These are phyloP conservation scores for Blastocystis sp. DNA, from an alignment of 352 stramenopile species.

Conservation along the genomic window DNA sequence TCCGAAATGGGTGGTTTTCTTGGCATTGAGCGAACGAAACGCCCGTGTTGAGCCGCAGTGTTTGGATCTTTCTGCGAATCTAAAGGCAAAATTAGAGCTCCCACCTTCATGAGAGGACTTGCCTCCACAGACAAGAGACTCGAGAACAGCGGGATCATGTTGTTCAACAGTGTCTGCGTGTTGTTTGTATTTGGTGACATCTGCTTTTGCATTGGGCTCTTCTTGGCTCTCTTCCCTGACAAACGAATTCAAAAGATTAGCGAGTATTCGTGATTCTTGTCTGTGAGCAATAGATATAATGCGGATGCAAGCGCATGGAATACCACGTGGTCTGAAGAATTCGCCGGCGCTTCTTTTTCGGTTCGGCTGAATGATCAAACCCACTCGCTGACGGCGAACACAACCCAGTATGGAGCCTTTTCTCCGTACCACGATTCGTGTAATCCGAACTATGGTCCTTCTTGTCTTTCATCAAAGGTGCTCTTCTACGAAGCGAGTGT, in stretches of 20 bases:
- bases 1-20: neutral
- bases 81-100: no score
- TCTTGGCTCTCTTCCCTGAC: conserved; percentile 1
- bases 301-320: conserved; percentile 31
- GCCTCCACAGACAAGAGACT: neutral
- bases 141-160: neutral
- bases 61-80: no score
- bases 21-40: no score
- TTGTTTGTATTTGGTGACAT: conserved; percentile 41
- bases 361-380: neutral
- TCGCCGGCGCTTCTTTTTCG: neutral
- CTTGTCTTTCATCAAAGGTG: conserved; percentile 6
- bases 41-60: no score
- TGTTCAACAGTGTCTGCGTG: neutral
- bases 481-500: neutral
- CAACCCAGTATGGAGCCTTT: conserved; percentile 29
- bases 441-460: conserved; percentile 10
- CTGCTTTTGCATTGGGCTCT: neutral
- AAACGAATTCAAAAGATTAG: conserved; percentile 3
- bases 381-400: neutral
- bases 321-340: neutral
- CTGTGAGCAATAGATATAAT: conserved; percentile 46
- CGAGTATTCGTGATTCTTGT: neutral
- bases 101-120: conserved; percentile 12
- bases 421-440: conserved; percentile 59